Conservation (phyloP, 129 eudicot genomes). For the Cynara cardunculus region DNA sequence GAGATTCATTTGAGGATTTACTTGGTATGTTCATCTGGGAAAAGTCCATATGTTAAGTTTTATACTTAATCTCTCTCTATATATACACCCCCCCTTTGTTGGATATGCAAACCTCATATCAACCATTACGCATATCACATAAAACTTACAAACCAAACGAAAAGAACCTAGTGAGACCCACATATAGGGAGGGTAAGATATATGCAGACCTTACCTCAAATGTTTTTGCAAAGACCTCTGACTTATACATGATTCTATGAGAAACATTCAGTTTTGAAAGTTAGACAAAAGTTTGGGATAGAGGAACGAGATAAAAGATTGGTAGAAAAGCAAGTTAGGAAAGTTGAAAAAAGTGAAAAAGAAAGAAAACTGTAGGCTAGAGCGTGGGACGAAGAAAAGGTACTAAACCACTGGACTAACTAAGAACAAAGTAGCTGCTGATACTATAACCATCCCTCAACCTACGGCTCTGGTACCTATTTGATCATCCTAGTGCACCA, state of each 20-base stretch:
- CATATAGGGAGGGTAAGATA: not conserved
- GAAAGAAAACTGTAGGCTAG: no score
- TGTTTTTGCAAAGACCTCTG: not conserved
- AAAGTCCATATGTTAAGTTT: not conserved
- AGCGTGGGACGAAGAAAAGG: no score
- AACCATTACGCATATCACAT: not conserved
- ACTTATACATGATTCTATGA: no score
- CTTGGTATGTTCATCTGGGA: slow-evolving; percentile 52
- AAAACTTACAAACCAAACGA: not conserved
- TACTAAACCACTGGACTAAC: no score
- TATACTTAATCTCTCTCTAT: not conserved
- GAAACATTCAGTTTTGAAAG: no score
- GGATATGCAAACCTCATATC: not conserved
- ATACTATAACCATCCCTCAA: not conserved
- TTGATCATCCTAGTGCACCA: not conserved
- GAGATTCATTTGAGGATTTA: slow-evolving; percentile 81
- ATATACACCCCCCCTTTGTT: not conserved
- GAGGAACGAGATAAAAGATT: no score
- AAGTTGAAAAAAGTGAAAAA: no score
- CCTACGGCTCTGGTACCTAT: not conserved
- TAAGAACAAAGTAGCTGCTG: no score
- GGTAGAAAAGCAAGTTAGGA: no score
- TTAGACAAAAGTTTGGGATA: no score
- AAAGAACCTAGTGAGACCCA: not conserved
- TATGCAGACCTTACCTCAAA: no score